Percentiles rank a stretch among this genome's conserved stretches.
These are phyloP conservation scores for Domatiomyces globalis DNA, from an alignment of 2,329 filamentous ascomycete genomes.

Conservation along the genomic window DNA sequence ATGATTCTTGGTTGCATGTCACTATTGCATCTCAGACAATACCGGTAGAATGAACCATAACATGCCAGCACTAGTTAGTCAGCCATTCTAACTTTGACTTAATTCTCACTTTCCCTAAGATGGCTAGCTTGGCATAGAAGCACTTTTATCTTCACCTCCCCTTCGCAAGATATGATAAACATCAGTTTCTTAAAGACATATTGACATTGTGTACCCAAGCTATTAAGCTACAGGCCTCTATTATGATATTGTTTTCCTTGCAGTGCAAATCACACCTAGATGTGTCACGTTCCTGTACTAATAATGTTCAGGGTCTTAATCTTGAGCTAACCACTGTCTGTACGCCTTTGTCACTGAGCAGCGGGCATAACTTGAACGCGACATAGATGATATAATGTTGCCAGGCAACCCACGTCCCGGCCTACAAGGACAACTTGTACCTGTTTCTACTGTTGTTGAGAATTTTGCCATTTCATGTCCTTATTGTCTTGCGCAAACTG, in stretches of 20 bases:
- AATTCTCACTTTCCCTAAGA: too few relatives aligned
- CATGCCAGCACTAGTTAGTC: too few relatives aligned
- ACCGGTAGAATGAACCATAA: background rate
- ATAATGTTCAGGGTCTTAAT: background rate
- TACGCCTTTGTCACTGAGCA: background rate
- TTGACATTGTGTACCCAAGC: too few relatives aligned
- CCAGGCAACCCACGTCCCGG: background rate
- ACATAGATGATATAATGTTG: background rate
- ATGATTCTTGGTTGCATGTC: background rate
- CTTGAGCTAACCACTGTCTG: background rate
- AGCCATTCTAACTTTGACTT: too few relatives aligned
- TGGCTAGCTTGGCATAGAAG: too few relatives aligned
- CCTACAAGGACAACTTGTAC: background rate
- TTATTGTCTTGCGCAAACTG: background rate
- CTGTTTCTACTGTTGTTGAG: background rate
- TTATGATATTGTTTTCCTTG: background rate
- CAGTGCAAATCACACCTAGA: background rate
- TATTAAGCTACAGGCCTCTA: background rate
- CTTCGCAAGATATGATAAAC: too few relatives aligned
- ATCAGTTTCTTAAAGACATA: too few relatives aligned
- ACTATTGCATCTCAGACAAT: background rate
- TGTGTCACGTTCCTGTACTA: background rate
- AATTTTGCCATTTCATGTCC: background rate
- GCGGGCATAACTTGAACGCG: background rate
- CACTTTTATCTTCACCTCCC: too few relatives aligned